These are phyloP conservation scores for Piromyces sp. DNA, from an alignment of 192 early-diverging fungal species.

Conservation along the genomic window DNA sequence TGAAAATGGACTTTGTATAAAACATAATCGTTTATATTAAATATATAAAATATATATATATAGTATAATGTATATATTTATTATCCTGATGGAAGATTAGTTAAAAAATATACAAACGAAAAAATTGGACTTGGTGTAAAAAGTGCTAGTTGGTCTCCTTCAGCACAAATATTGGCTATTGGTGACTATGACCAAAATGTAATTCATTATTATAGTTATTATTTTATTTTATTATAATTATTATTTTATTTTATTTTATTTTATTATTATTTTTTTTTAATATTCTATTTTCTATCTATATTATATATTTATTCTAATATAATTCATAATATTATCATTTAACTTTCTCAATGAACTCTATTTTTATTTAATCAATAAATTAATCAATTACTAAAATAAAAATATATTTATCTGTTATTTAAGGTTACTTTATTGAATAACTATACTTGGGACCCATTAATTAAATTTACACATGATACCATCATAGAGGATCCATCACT, in stretches of 20 bases:
- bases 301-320: too few species aligned
- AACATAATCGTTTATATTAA: too few species aligned
- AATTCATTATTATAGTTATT: not conserved
- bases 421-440: constrained; percentile 52
- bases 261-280: not conserved
- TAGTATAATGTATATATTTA: constrained; percentile 58
- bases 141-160: constrained; percentile 51
- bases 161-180: constrained; percentile 55
- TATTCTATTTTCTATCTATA: not conserved
- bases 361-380: too few species aligned
- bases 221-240: too few species aligned
- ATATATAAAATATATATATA: too few species aligned
- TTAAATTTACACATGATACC: constrained; percentile 38
- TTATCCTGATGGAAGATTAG: constrained; percentile 39
- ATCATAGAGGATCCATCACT: not conserved
- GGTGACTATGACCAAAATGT: constrained; percentile 79
- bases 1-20: too few species aligned
- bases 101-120: constrained; percentile 22
- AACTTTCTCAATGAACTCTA: too few species aligned
- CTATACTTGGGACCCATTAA: constrained; percentile 47
- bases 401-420: not conserved
- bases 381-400: not conserved
- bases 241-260: not conserved
- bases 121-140: constrained; percentile 61
- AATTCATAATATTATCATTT: too few species aligned